A percentile compares a stretch with the other conserved stretches of the same genome.
Conservation (phyloP, 2,329 filamentous ascomycete genomes). For the Microdochium paspali region DNA sequence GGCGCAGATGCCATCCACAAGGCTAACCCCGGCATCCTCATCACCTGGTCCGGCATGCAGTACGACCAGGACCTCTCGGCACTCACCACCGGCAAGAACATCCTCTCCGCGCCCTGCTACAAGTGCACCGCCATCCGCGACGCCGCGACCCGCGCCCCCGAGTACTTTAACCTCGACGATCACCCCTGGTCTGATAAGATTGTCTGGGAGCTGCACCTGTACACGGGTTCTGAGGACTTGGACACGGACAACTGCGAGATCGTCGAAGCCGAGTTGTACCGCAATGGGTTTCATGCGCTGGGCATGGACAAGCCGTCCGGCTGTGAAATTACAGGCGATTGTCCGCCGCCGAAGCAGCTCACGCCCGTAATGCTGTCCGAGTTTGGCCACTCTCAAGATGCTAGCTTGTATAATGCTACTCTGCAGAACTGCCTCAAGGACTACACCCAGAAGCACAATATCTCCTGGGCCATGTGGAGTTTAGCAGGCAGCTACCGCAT, state of each 20-base stretch:
- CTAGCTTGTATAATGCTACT: slow-evolving; percentile 29
- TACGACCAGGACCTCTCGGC: slow-evolving; percentile 36
- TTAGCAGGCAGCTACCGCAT: slow-evolving; percentile 37
- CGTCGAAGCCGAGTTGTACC: slow-evolving; percentile 37
- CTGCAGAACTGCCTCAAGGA: slow-evolving; percentile 34
- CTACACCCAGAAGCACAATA: slow-evolving; percentile 30
- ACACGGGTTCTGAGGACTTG: slow-evolving; percentile 28
- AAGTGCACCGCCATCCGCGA: slow-evolving; percentile 30
- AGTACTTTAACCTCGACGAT: slow-evolving; percentile 32
- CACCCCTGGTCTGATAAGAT: slow-evolving; percentile 38
- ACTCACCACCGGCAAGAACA: slow-evolving; percentile 27
- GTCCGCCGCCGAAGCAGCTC: slow-evolving; percentile 24
- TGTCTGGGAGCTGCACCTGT: slow-evolving; percentile 35
- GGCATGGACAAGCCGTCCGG: slow-evolving; percentile 28
- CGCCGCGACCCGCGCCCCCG: slow-evolving; percentile 28
- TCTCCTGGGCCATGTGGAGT: slow-evolving; percentile 41
- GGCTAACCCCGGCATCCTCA: slow-evolving; percentile 32
- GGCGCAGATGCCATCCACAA: slow-evolving; percentile 31
- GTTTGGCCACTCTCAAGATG: slow-evolving; percentile 34
- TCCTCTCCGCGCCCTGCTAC: slow-evolving; percentile 31
- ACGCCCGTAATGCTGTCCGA: slow-evolving; percentile 38
- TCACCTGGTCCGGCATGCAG: slow-evolving; percentile 39
- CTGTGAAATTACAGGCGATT: slow-evolving; percentile 27
- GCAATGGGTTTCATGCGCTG: slow-evolving; percentile 38
- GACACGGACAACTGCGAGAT: slow-evolving; percentile 35